Percentiles rank a stretch among this genome's conserved stretches.
These are phyloP conservation scores for Holtermanniella nyarrowii DNA, from an alignment of 768 basidiomycete species.

Conservation along the genomic window DNA sequence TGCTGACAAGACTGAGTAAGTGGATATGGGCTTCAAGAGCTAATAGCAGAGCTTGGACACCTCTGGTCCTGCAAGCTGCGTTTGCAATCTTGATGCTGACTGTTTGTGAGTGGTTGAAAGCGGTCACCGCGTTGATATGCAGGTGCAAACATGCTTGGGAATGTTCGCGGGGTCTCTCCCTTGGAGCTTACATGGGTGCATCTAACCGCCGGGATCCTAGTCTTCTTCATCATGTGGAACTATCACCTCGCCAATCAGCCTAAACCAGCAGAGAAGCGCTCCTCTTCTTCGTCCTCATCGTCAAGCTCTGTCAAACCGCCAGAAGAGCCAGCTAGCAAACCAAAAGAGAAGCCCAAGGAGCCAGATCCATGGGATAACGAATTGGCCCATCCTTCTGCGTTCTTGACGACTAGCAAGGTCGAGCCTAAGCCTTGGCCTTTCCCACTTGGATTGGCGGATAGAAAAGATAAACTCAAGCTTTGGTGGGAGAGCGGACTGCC, in stretches of 20 bases:
- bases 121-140: not conserved
- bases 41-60: conserved; percentile 17
- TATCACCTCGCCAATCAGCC: conserved; percentile 17
- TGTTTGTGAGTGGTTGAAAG: conserved; percentile 12
- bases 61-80: conserved; percentile 23
- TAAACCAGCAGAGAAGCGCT: conserved; percentile 1
- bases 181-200: conserved; percentile 35
- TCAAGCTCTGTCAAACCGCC: not conserved
- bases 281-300: conserved; percentile 6
- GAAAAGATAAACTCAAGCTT: conserved; percentile 13
- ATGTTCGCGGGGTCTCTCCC: conserved; percentile 22
- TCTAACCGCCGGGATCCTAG: conserved; percentile 14
- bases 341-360: conserved; percentile 4
- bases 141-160: not conserved
- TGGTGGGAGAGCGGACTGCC: conserved; percentile 39
- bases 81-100: conserved; percentile 27
- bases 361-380: conserved; percentile 30
- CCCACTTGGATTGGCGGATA: conserved; percentile 24
- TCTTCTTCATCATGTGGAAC: conserved; percentile 31
- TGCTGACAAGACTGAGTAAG: conserved; percentile 20
- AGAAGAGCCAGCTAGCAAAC: not conserved
- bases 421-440: conserved; percentile 30
- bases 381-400: conserved; percentile 30
- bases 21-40: not conserved
- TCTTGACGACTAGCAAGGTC: conserved; percentile 28